Base-by-base conservation (phyloP, 345 rosid species). In the Heritiera littoralis region DNA sequence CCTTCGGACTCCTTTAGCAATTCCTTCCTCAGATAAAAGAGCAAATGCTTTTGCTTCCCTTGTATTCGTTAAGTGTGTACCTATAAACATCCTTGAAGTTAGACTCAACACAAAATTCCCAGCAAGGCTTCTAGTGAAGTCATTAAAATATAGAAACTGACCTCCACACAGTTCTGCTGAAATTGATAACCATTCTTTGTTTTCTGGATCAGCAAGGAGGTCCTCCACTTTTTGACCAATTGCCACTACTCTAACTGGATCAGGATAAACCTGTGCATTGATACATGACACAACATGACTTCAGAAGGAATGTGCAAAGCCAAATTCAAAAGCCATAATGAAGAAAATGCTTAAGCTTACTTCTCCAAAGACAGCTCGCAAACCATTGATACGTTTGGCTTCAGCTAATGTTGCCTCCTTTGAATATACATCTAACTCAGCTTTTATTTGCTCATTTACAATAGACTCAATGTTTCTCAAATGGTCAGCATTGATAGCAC, bases 311-410 rank as follows among this genome's bases (percentile, higher is more conserved):
- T 3, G 55, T 6, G 35, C 60, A 81, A 78, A 71, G 30, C 51
- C 58, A 77, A 23, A 64, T 48, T 12, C 70, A 72, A 81, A 45
- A 75, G 77, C 63, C 11, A 73, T 46, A 14, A 65, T 32, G 59
- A 76, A 23, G 78, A 81, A 80, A 74, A 48, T 56, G 49, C 59
- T 75, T 73, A 59, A 66, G 77, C 86, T 70, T 84, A 96, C 99
- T 91, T 97, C 99, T 87, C 99, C 99, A 85, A 97, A 97, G 78
- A 97, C 98, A 82, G 98, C 98, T 78, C 97, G 89, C 81, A 97
- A 86, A 56, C 98, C 92, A 52, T 87, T 94, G 82, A 97, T 90
- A 30, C 72, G 88, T 83, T 86, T 88, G 68, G 98, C 98, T 82
- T 97, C 90, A 72, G 88, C 84, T 79, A 97, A 95, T 5, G 88